Evolutionary conservation across 75 land plant genomes (phyloP), one percentile per base, ranked within the genome.

Genomic region (Chamaecyparis obtusa): DNA sequence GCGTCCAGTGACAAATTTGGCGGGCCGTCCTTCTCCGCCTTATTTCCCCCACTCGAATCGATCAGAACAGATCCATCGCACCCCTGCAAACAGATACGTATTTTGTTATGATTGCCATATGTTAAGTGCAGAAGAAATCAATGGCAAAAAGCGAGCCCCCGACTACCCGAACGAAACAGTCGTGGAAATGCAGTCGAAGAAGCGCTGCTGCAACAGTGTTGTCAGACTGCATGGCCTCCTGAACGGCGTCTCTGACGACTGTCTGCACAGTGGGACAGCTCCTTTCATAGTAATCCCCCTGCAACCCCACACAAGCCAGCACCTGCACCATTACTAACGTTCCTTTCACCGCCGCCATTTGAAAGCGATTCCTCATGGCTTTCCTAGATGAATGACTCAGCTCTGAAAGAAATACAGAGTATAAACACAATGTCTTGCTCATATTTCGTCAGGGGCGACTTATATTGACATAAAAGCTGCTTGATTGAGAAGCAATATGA

Each of bases 151-250:
- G 51, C 51, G 51, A 49, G 51, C 51, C 13, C 0, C 11, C 11
- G 51, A 49, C 13, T 89, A 95, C 97, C 92, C 94, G 91, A 24
- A 94, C 86, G 84, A 96, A 96, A 89, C 97, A 96, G 81, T 96
- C 97, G 74, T 96, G 97, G 88, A 96, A 96, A 85, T 93, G 94
- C 93, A 96, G 86, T 19, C 97, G 90, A 33, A 96, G 96, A 3
- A 96, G 87, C 1, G 95, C 94, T 2, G 97, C 96, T 9, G 97
- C 89, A 30, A 96, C 90, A 0, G 92, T 92, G 5, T 87, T 91
- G 80, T 96, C 96, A 33, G 49, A 85, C 16, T 13, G 15, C 39
- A 86, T 36, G 30, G 89, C 93, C 13, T n/a, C 37, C 87, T 78
- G 88, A 17, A 94, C 93, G 9, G 85, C 88, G 19, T 86, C 55